A percentile compares a stretch with the other conserved stretches of the same genome.
Conservation (phyloP, 805 yeast species). For the Candida yuanshanica region DNA sequence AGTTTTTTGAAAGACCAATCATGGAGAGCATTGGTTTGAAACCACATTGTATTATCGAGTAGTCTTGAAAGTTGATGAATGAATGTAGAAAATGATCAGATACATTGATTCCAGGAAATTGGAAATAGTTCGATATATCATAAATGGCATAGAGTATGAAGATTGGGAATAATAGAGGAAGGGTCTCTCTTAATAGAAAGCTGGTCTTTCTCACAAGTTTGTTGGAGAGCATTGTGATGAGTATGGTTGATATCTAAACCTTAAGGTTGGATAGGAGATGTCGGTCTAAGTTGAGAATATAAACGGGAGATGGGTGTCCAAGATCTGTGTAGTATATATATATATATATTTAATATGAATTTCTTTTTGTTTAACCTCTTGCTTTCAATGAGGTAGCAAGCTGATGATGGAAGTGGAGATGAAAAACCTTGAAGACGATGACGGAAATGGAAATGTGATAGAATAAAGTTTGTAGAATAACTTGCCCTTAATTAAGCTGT, state of each 20-base stretch:
- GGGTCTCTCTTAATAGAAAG: conserved; percentile 10
- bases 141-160: conserved; percentile 16
- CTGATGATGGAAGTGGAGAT: neutral
- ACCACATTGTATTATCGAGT: conserved; percentile 13
- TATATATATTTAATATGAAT: too few relatives aligned
- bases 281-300: too few relatives aligned
- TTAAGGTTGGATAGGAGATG: too few relatives aligned
- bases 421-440: neutral
- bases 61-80: conserved; percentile 9
- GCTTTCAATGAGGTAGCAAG: neutral
- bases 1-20: neutral
- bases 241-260: too few relatives aligned
- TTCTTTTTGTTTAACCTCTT: too few relatives aligned
- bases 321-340: too few relatives aligned
- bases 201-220: conserved; percentile 3
- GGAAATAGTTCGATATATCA: conserved; percentile 10
- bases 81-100: conserved; percentile 14
- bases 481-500: too few relatives aligned
- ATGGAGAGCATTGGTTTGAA: conserved; percentile 12
- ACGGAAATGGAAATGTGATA: neutral
- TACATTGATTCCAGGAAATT: neutral
- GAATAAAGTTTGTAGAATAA: too few relatives aligned
- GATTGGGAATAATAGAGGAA: conserved; percentile 15
- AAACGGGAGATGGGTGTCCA: too few relatives aligned
- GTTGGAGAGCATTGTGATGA: neutral